Conservation (phyloP, 106 monocot genomes). For the Phalaenopsis equestris region DNA sequence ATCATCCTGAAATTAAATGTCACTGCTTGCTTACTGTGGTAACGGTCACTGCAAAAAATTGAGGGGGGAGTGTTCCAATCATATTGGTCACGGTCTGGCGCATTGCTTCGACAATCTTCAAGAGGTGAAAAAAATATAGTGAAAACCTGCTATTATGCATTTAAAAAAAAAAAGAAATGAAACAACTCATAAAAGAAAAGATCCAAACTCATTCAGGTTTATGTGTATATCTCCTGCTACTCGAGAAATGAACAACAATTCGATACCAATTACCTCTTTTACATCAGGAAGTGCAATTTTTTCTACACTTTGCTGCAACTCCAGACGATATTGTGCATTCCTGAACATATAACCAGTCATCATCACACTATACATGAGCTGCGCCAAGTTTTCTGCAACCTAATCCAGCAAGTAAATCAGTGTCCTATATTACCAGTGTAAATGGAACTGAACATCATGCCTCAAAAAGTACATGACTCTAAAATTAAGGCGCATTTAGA, state of each 20-base stretch:
- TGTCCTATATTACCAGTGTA: not conserved
- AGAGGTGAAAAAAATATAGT: not conserved
- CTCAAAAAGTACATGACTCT: constrained; percentile 1
- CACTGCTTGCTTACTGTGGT: constrained; percentile 54
- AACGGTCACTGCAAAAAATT: constrained; percentile 90
- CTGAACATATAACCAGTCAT: constrained; percentile 99
- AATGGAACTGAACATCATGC: constrained; percentile 2
- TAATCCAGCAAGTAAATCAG: constrained; percentile 12
- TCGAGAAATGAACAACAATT: not conserved
- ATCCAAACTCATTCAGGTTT: not conserved
- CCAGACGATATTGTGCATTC: constrained; percentile 87
- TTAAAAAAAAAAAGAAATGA: not conserved
- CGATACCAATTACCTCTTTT: constrained; percentile 37
- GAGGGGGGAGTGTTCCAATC: constrained; percentile 89
- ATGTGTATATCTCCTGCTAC: not conserved
- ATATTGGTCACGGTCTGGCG: constrained; percentile 94
- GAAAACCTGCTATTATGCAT: not conserved
- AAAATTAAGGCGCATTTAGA: not conserved
- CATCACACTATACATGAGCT: constrained; percentile 97
- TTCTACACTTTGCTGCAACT: constrained; percentile 82
- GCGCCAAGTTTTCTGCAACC: constrained; percentile 99
- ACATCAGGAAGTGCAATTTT: constrained; percentile 78
- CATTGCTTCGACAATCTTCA: constrained; percentile 96
- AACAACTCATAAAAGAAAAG: not conserved
- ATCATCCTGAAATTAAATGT: not conserved